A percentile compares a stretch with the other conserved stretches of the same genome.
These are phyloP conservation scores for Spirogloea muscicola DNA, from an alignment of 139 green algal genomes.

Conservation along the genomic window DNA sequence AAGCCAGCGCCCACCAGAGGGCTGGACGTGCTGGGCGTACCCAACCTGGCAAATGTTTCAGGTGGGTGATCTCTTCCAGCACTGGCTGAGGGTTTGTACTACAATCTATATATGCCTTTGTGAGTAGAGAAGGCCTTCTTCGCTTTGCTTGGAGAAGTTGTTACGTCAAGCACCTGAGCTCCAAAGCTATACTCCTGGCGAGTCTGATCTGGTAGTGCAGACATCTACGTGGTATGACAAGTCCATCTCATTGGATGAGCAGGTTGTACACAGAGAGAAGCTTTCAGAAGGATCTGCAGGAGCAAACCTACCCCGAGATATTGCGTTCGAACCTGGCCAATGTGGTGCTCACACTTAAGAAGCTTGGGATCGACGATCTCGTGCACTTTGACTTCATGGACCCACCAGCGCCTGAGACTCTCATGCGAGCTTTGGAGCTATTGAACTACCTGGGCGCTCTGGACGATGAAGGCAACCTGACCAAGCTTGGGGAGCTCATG, in stretches of 20 bases:
- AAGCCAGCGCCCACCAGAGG: conserved; percentile 90
- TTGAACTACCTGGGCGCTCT: conserved; percentile 99
- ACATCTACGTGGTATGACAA: too few relatives aligned
- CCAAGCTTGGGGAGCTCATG: conserved; percentile 83
- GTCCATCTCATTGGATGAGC: too few relatives aligned
- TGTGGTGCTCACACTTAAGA: conserved; percentile 94
- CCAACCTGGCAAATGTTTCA: conserved; percentile 97
- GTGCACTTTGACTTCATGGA: conserved; percentile 99
- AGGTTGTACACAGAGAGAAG: conserved; percentile 86
- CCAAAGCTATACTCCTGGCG: too few relatives aligned
- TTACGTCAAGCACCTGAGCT: too few relatives aligned
- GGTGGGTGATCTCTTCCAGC: too few relatives aligned
- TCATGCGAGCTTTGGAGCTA: conserved; percentile 98
- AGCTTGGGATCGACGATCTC: conserved; percentile 98
- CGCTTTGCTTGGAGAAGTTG: too few relatives aligned
- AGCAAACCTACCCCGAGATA: conserved; percentile 99
- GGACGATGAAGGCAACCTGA: conserved; percentile 96
- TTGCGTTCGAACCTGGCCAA: conserved; percentile 93
- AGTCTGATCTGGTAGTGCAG: too few relatives aligned
- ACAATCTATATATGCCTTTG: too few relatives aligned
- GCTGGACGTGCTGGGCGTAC: conserved; percentile 91
- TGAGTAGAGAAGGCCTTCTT: too few relatives aligned
- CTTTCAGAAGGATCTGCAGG: conserved; percentile 96
- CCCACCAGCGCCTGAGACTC: conserved; percentile 94
- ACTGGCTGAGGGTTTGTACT: too few relatives aligned